Conservation (phyloP, 2,329 filamentous ascomycete species). For the Colletotrichum eleusines region DNA sequence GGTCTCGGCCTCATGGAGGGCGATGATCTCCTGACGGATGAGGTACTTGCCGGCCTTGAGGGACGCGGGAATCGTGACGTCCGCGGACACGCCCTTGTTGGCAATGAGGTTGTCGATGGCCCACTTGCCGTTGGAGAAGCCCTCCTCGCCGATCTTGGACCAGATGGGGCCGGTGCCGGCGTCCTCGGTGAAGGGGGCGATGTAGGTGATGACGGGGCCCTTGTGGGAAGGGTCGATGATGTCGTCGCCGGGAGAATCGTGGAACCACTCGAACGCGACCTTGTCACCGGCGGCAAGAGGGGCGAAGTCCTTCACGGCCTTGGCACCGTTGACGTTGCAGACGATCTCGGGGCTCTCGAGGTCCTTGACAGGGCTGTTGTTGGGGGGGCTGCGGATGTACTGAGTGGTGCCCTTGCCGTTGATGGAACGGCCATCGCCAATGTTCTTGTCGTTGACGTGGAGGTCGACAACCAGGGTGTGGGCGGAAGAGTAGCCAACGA, state of each 20-base stretch:
- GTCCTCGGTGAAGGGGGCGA: conserved; percentile 56
- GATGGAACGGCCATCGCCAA: conserved; percentile 42
- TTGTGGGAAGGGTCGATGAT: conserved; percentile 66
- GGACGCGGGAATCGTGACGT: conserved; percentile 59
- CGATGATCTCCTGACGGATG: conserved; percentile 68
- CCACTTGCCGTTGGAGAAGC: conserved; percentile 56
- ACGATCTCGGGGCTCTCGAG: conserved; percentile 55
- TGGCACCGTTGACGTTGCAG: conserved; percentile 59
- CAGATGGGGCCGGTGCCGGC: conserved; percentile 64
- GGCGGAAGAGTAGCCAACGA: conserved; percentile 55
- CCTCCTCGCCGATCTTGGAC: conserved; percentile 58
- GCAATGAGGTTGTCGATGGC: conserved; percentile 59
- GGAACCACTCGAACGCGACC: conserved; percentile 63
- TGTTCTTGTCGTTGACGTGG: conserved; percentile 61
- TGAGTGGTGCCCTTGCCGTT: conserved; percentile 54
- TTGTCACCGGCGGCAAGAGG: conserved; percentile 61
- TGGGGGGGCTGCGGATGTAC: conserved; percentile 60
- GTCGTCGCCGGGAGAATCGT: conserved; percentile 62
- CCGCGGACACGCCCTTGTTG: conserved; percentile 60
- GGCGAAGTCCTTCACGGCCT: conserved; percentile 54
- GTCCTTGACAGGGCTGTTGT: conserved; percentile 60
- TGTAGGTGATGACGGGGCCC: conserved; percentile 66
- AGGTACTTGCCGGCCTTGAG: conserved; percentile 65
- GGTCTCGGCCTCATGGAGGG: conserved; percentile 60
- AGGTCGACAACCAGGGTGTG: conserved; percentile 62